phyloP scores from a whole-genome alignment of 768 basidiomycete genomes.

The Amanita pallidorosea region DNA sequence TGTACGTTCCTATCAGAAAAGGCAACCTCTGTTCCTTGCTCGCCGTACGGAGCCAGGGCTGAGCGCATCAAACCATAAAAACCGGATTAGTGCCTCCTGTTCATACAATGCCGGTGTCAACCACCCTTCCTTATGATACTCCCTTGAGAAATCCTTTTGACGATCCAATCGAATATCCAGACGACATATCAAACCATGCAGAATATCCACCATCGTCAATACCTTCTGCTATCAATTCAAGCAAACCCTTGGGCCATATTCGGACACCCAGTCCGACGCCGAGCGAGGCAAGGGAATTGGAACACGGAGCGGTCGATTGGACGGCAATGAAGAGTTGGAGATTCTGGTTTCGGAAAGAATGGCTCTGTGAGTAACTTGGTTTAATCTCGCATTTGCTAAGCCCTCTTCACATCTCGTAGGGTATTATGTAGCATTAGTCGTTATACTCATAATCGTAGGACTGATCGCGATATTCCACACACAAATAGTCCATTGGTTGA shows the following conservation, averaged over 20 bases:
- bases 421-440: conserved; percentile 38
- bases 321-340: conserved; percentile 29
- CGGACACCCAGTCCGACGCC: conserved; percentile 60
- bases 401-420: conserved; percentile 16
- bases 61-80: too few species aligned
- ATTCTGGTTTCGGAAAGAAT: conserved; percentile 47
- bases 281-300: conserved; percentile 39
- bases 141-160: conserved; percentile 3
- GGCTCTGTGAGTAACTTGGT: conserved; percentile 34
- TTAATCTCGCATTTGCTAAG: background rate
- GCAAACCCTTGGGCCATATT: background rate
- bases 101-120: background rate
- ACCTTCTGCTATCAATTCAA: background rate
- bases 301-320: conserved; percentile 34
- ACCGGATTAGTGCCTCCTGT: background rate
- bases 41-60: too few species aligned
- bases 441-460: conserved; percentile 37
- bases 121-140: background rate
- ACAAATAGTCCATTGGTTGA: conserved; percentile 63
- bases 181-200: background rate
- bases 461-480: conserved; percentile 55
- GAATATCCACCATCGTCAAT: background rate
- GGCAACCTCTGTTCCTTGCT: too few species aligned
- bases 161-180: background rate
- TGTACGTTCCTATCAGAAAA: too few species aligned